Conservation (phyloP, 768 basidiomycete species). For the Podaxis sp. region DNA sequence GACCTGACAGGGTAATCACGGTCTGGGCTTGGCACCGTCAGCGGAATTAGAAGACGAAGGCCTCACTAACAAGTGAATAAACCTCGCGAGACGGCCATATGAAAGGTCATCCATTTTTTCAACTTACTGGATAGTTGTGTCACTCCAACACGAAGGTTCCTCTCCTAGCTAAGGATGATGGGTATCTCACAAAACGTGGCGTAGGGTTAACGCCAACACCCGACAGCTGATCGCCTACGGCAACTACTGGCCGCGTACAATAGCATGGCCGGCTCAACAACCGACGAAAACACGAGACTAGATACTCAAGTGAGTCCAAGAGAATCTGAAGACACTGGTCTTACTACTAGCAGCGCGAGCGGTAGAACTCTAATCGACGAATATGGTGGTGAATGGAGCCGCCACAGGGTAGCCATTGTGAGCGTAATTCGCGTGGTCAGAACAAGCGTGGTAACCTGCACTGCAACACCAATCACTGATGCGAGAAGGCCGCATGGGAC, state of each 20-base stretch:
- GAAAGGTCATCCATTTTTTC: not conserved
- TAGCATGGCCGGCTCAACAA: conserved; percentile 42
- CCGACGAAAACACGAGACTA: conserved; percentile 55
- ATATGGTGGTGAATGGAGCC: conserved; percentile 35
- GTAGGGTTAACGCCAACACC: too few relatives aligned
- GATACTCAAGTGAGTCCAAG: conserved; percentile 54
- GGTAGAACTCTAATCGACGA: conserved; percentile 23
- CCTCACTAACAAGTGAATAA: not conserved
- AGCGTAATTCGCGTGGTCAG: conserved; percentile 38
- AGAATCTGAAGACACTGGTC: conserved; percentile 35
- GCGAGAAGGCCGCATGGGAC: not conserved
- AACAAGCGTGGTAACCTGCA: conserved; percentile 32
- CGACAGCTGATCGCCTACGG: too few relatives aligned
- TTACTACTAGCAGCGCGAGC: conserved; percentile 31
- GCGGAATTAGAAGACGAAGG: not conserved
- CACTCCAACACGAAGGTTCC: not conserved
- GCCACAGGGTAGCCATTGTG: conserved; percentile 43
- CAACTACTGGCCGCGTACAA: too few relatives aligned
- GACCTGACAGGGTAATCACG: not conserved
- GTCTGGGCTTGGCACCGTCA: not conserved
- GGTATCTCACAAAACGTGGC: too few relatives aligned
- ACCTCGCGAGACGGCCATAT: not conserved
- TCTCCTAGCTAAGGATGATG: too few relatives aligned
- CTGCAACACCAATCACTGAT: conserved; percentile 12
- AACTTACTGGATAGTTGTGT: not conserved